Base-by-base conservation (phyloP, 345 rosid genomes). In the Combretum micranthum region DNA sequence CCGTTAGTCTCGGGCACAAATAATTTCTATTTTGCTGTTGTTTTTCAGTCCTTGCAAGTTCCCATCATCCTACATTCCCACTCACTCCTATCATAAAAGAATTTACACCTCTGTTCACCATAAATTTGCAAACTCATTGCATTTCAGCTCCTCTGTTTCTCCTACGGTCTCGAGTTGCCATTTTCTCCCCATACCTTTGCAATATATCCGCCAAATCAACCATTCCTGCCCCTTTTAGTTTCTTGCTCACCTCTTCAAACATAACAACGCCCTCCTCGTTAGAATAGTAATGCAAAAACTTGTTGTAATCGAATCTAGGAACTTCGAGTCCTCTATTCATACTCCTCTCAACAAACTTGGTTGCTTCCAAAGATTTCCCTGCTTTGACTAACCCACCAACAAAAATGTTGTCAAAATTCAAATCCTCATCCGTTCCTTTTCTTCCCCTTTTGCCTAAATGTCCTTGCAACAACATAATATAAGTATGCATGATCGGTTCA, bases 301-400 rank as follows among this genome's bases (percentile, higher is more conserved):
- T 88, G 55, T 71, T 84, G 64, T 91, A 88, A 82, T 91, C 95
- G 61, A 88, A 88, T 58, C 84, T 77, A 55, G 85, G 90, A 50
- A 91, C 98, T 72, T 88, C 95, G 13, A 75, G 64, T 52, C 95
- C 85, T 63, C 88, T 66, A 43, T 79, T 63, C 70, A 85, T 50
- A 16, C 75, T 72, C 63, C 98, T 77, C 83, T 88, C 92, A 20
- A 85, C 79, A 53, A 75, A 91, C 72, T 88, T 88, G 14, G 92
- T 77, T 5, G 88, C 83, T 57, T 90, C 96, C 50, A 85, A 61
- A 43, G 73, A 66, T 73, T 79, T 88, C 32, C 87, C 95, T 0
- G 90, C 95, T 75, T 84, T 91, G 3, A 88, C 82, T 79, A 91
- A 66, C n/a, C 98, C 96, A 39, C 95, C 98, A 42, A 91, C 80